These are phyloP conservation scores for Solanum rostratum DNA, from an alignment of 257 asterid genomes.

Conservation along the genomic window DNA sequence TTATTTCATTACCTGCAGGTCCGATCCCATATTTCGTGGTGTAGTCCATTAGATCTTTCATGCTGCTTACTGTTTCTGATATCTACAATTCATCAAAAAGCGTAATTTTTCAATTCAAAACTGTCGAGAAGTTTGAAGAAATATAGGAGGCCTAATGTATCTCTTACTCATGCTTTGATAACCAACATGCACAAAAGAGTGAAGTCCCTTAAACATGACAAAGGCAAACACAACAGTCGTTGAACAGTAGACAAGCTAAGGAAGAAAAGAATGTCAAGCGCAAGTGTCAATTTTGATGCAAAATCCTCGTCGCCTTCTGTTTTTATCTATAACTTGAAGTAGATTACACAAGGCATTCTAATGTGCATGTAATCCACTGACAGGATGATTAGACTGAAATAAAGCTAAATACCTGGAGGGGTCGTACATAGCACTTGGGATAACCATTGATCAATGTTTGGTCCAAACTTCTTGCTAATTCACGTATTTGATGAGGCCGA, in stretches of 20 bases:
- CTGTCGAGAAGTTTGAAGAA: not conserved
- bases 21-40: not conserved
- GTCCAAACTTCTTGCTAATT: conserved; percentile 9
- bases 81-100: not conserved
- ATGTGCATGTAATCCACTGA: not conserved
- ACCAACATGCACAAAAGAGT: not conserved
- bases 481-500: conserved; percentile 4
- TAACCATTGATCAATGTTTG: too few relatives aligned
- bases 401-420: conserved; percentile 12
- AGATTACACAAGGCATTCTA: not conserved
- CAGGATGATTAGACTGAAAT: not conserved
- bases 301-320: not conserved
- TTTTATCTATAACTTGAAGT: not conserved
- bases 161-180: not conserved
- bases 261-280: too few relatives aligned
- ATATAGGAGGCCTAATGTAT: not conserved
- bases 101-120: not conserved
- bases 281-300: not conserved
- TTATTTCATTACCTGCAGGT: not conserved
- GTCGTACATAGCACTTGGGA: conserved; percentile 8
- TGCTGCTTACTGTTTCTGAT: not conserved
- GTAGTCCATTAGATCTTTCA: not conserved
- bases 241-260: not conserved
- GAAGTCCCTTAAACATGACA: not conserved
- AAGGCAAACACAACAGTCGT: not conserved